A percentile compares a stretch with the other conserved stretches of the same genome.
These are phyloP conservation scores for Moelleriella libera DNA, from an alignment of 2,329 filamentous ascomycete species.

Conservation along the genomic window DNA sequence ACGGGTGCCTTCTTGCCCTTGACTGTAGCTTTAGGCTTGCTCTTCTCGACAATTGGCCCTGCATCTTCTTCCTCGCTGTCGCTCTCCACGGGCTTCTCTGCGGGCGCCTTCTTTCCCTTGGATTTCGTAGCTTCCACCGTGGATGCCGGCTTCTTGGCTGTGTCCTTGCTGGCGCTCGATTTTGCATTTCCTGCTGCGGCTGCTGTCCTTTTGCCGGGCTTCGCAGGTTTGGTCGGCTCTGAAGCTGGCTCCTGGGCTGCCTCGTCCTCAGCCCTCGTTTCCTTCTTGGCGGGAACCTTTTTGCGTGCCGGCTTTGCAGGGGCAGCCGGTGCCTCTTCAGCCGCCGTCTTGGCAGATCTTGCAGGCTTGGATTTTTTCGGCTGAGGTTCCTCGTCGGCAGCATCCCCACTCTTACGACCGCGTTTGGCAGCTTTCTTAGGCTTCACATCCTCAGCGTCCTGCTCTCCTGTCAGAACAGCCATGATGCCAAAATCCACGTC, in stretches of 20 bases:
- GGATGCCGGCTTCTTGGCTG: not conserved
- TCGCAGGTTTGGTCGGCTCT: no score
- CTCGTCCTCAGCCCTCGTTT: no score
- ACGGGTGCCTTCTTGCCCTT: slow-evolving; percentile 3
- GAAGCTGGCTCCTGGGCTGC: no score
- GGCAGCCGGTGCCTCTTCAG: not conserved
- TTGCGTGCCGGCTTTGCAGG: not conserved
- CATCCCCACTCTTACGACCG: slow-evolving; percentile 17
- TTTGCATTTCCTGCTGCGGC: no score
- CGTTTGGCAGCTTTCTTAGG: slow-evolving; percentile 20
- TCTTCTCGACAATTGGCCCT: slow-evolving; percentile 2
- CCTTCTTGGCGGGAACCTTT: no score
- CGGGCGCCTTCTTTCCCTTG: slow-evolving; percentile 3
- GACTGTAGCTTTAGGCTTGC: slow-evolving; percentile 3
- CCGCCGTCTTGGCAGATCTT: not conserved
- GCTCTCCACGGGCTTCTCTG: slow-evolving; percentile 1
- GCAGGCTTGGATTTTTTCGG: slow-evolving; percentile 21
- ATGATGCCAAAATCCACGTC: not conserved
- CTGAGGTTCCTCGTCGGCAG: slow-evolving; percentile 18
- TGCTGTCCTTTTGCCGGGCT: no score
- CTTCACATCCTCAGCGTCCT: slow-evolving; percentile 7
- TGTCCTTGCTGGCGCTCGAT: not conserved
- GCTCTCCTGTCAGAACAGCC: not conserved
- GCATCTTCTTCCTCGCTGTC: not conserved
- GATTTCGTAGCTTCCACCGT: slow-evolving; percentile 5